Evolutionary conservation across 257 asterid genomes (phyloP).

Genomic region (Mentha longifolia): DNA sequence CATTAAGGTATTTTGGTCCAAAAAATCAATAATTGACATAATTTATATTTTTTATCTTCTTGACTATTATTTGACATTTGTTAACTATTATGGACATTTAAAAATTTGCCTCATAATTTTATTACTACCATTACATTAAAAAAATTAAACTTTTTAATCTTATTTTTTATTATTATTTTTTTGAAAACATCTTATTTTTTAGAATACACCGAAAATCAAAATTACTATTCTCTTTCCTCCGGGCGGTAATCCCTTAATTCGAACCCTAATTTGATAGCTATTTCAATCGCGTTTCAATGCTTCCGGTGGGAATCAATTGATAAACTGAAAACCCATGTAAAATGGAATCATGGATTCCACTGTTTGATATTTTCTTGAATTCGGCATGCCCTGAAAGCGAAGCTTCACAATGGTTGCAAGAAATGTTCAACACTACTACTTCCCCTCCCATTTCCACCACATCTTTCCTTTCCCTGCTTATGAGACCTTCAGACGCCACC

Average conservation of each 20-base stretch:
- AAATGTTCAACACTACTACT: constrained; percentile 48
- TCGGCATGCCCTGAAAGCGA: constrained; percentile 74
- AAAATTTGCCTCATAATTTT: too few species aligned
- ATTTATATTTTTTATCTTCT: too few species aligned
- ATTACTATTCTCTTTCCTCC: too few species aligned
- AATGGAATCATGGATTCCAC: constrained; percentile 79
- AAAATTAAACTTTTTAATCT: too few species aligned
- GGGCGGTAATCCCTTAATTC: constrained; percentile 5
- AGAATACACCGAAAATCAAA: too few species aligned
- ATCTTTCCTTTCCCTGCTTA: constrained; percentile 44
- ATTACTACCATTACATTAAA: too few species aligned
- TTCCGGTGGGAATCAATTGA: background rate
- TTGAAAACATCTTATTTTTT: too few species aligned
- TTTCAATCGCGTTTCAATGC: background rate
- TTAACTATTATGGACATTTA: too few species aligned
- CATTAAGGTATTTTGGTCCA: too few species aligned
- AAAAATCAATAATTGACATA: too few species aligned
- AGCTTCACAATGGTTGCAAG: constrained; percentile 70
- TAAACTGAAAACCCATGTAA: background rate
- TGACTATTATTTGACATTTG: too few species aligned
- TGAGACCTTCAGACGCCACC: constrained; percentile 33
- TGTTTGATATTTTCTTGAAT: constrained; percentile 62
- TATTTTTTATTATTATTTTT: too few species aligned
- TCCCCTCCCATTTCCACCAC: constrained; percentile 45
- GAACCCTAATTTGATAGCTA: constrained; percentile 27